phyloP scores from a whole-genome alignment of 768 basidiomycete genomes.

The Lentinula detonsa region DNA sequence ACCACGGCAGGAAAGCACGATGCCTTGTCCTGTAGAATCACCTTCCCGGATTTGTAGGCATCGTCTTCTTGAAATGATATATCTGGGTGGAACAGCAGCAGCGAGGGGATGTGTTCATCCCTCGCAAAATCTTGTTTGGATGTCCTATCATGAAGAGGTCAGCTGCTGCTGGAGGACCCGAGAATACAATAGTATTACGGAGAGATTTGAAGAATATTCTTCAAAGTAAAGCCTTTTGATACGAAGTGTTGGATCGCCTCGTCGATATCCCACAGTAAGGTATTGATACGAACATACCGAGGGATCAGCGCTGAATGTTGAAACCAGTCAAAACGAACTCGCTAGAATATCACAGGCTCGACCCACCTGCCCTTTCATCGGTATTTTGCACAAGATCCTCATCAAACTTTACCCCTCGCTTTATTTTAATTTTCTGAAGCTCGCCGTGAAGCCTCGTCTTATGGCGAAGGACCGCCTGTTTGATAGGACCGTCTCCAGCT shows the following conservation, averaged over 20 bases:
- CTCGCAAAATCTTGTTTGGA: constrained; percentile 56
- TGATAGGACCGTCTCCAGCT: constrained; percentile 84
- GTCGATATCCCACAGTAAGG: constrained; percentile 56
- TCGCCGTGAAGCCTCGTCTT: constrained; percentile 87
- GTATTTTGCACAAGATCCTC: constrained; percentile 55
- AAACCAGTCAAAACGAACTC: neutral
- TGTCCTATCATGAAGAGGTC: constrained; percentile 6
- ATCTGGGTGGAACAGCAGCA: constrained; percentile 71
- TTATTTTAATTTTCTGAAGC: constrained; percentile 78
- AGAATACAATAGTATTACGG: constrained; percentile 28
- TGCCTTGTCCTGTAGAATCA: constrained; percentile 97
- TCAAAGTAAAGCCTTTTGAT: constrained; percentile 47
- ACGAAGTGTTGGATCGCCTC: constrained; percentile 57
- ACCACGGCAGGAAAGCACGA: constrained; percentile 93
- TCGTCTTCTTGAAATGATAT: constrained; percentile 63
- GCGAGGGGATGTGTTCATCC: constrained; percentile 78
- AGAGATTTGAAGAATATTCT: constrained; percentile 43
- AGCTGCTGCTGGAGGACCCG: neutral
- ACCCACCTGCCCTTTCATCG: constrained; percentile 60
- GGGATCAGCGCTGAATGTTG: constrained; percentile 54
- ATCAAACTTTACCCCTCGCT: constrained; percentile 60
- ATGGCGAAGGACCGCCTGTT: constrained; percentile 82
- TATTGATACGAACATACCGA: constrained; percentile 84
- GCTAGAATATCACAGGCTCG: neutral
- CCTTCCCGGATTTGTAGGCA: constrained; percentile 68